phyloP scores from a whole-genome alignment of 2,329 filamentous ascomycete genomes.

The Xylaria sp. region DNA sequence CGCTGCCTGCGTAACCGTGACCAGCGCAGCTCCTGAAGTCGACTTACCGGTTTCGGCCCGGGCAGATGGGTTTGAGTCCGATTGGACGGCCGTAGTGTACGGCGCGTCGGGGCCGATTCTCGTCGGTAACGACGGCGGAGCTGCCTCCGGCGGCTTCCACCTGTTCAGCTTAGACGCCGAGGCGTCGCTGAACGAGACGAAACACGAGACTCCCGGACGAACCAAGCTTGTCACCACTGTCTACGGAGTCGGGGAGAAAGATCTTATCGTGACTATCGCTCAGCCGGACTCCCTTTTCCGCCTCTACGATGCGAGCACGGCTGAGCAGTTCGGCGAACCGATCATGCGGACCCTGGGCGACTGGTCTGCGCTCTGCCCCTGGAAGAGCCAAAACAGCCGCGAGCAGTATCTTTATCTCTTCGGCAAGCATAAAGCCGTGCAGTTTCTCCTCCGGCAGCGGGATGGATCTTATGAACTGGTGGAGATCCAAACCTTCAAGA shows the following conservation, averaged over 20 bases:
- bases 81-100: constrained; percentile 47
- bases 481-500: constrained; percentile 48
- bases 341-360: constrained; percentile 45
- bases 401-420: constrained; percentile 51
- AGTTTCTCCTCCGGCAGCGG: constrained; percentile 41
- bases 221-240: constrained; percentile 49
- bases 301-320: constrained; percentile 40
- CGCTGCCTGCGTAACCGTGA: constrained; percentile 4
- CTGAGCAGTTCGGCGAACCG: constrained; percentile 38
- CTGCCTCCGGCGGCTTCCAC: constrained; percentile 47
- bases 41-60: constrained; percentile 31
- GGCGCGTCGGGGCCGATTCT: constrained; percentile 39
- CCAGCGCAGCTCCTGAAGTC: constrained; percentile 12
- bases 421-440: constrained; percentile 44
- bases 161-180: constrained; percentile 39
- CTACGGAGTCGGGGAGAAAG: constrained; percentile 41
- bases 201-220: constrained; percentile 42
- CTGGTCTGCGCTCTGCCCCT: constrained; percentile 51
- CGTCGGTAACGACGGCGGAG: constrained; percentile 50
- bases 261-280: constrained; percentile 46
- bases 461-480: constrained; percentile 39
- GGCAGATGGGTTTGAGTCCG: constrained; percentile 44
- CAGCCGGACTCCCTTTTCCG: constrained; percentile 47
- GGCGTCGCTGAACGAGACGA: constrained; percentile 37
- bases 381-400: constrained; percentile 43